These are phyloP conservation scores for Anthracocystis panici-leucophaei DNA, from an alignment of 1,284 basidiomycete genomes.

Conservation along the genomic window DNA sequence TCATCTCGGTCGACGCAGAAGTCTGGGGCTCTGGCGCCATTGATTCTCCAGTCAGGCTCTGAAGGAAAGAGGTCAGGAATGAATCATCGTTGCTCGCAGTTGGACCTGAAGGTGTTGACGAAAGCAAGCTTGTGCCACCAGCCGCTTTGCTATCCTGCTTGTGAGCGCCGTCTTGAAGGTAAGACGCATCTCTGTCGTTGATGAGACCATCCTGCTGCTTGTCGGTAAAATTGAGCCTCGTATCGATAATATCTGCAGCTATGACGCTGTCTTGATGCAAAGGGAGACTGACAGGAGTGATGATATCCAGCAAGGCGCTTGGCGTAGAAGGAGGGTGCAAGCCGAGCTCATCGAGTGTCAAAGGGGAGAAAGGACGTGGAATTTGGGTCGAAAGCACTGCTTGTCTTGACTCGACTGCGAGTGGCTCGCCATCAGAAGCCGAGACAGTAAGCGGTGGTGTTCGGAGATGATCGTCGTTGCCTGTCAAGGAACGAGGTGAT, in stretches of 20 bases:
- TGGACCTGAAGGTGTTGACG: background rate
- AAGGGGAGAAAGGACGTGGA: constrained; percentile 15
- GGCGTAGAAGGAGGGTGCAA: constrained; percentile 27
- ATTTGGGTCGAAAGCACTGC: background rate
- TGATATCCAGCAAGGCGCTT: constrained; percentile 34
- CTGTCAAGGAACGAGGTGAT: background rate
- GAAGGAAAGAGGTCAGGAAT: constrained; percentile 28
- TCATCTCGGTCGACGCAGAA: background rate
- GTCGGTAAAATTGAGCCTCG: background rate
- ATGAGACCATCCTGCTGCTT: background rate
- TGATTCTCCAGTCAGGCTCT: constrained; percentile 18
- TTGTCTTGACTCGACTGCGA: background rate
- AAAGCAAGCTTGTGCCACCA: background rate
- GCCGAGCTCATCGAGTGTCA: constrained; percentile 37
- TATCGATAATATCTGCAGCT: background rate
- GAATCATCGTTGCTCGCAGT: constrained; percentile 14
- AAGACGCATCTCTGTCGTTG: background rate
- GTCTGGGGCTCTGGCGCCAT: background rate
- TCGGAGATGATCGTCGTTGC: constrained; percentile 1
- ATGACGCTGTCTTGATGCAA: background rate
- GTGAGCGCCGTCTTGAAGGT: background rate
- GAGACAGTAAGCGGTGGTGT: constrained; percentile 4
- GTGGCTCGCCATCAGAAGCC: background rate
- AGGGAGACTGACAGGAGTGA: constrained; percentile 10
- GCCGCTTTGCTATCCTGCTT: background rate